A percentile compares a stretch with the other conserved stretches of the same genome.
Conservation (phyloP, 495 filamentous ascomycete genomes). For the Talaromyces adpressus region DNA sequence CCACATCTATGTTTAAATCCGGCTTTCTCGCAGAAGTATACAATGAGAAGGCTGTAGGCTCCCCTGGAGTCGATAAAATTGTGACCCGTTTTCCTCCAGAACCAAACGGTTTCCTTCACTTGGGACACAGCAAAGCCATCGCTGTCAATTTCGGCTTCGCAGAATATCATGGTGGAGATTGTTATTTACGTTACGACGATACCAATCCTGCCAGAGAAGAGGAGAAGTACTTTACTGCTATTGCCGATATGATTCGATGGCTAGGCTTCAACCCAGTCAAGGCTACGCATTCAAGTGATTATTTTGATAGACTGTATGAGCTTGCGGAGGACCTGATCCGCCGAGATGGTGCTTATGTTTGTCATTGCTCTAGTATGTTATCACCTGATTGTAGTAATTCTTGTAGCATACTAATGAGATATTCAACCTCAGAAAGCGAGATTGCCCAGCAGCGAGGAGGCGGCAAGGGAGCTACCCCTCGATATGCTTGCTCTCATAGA, state of each 20-base stretch:
- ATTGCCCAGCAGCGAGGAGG: too few relatives aligned
- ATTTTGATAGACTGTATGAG: conserved; percentile 84
- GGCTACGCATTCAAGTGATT: conserved; percentile 75
- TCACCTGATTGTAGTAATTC: conserved; percentile 11
- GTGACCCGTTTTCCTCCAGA: conserved; percentile 89
- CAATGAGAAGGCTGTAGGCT: conserved; percentile 53
- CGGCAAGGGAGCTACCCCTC: too few relatives aligned
- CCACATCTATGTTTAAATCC: conserved; percentile 71
- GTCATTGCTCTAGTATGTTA: conserved; percentile 48
- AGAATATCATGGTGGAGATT: conserved; percentile 69
- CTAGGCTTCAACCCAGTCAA: conserved; percentile 72
- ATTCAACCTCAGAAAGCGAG: conserved; percentile 42
- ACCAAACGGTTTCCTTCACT: conserved; percentile 48
- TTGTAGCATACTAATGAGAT: too few relatives aligned
- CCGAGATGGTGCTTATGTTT: conserved; percentile 70
- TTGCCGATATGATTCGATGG: conserved; percentile 74
- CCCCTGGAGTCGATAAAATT: conserved; percentile 36
- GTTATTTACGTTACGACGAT: conserved; percentile 67
- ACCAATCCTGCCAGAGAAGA: conserved; percentile 82
- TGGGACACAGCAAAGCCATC: conserved; percentile 94
- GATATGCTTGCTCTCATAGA: too few relatives aligned
- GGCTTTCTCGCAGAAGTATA: conserved; percentile 79
- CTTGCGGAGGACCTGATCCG: conserved; percentile 79
- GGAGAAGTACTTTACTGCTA: conserved; percentile 69
- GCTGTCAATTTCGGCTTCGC: conserved; percentile 96